Base-by-base conservation (phyloP, 495 filamentous ascomycete species). In the Zalerion maritima region DNA sequence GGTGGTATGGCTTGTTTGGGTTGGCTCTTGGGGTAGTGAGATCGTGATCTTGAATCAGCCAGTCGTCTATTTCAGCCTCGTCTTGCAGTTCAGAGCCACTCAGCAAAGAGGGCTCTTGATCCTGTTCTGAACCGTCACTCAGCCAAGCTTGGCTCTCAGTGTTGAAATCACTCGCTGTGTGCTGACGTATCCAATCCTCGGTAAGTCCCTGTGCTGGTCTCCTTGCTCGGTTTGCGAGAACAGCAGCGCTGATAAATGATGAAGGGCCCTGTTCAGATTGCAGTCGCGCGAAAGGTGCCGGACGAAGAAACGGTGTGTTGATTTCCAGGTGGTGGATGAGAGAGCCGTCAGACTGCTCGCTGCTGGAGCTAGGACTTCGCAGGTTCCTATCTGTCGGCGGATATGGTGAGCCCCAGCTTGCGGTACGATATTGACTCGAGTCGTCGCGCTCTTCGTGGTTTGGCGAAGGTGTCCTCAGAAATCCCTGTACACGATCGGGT, bases 151-250 rank as follows among this genome's bases (percentile, higher is more conserved):
- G 67, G 29, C 67, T 63, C 47, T 81, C 78, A 29, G 68, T 66
- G 22, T 65, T 52, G 23, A 57, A 58, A 38, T 71, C 69, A 37
- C 67, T 63, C 6, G 69, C 65, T 5, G 78, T 71, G 38, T 80
- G 77, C 38, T 78, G 73, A 21, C 78, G 71, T 35, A 83, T 77
- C 78, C 78, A 83, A 57, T 78, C 75, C 43, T 81, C 70, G 1
- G 76, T 81, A 31, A 81, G 72, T 24, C 77, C 75, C 44, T 67
- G 52, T 21, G 67, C 50, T 38, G 64, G 45, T 18, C 62, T 57
- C 40, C 66, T 46, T 18, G 62, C 67, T 23, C 64, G 60, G 37
- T 67, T 69, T 18, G 60, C 66, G 34, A 72, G 59, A 2, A 69
- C 64, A 12, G 59, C 56, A 2, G 56, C 62, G 29, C 62, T 66